Evolutionary conservation across 805 yeast species (phyloP).

Genomic region (Torulaspora indica): DNA sequence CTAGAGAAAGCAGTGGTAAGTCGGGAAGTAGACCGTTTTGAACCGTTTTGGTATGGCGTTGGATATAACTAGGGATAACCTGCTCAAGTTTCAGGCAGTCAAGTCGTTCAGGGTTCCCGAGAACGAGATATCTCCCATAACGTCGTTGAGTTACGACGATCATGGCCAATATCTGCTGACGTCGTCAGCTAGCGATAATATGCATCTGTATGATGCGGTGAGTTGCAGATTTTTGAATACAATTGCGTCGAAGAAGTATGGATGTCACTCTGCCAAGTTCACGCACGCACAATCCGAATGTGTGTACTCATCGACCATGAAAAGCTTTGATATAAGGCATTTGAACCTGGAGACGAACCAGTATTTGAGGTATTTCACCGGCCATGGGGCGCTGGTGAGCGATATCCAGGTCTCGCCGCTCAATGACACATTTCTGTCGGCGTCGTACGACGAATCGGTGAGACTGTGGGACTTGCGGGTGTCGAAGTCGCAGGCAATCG

Average conservation of each 20-base stretch:
- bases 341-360: slow-evolving; percentile 72
- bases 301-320: slow-evolving; percentile 78
- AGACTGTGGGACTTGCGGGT: slow-evolving; percentile 83
- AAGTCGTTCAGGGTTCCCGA: slow-evolving; percentile 51
- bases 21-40: too few relatives aligned
- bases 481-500: slow-evolving; percentile 57
- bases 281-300: slow-evolving; percentile 70
- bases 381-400: slow-evolving; percentile 75
- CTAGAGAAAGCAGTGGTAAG: background rate
- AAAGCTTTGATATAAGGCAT: slow-evolving; percentile 70
- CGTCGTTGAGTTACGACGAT: slow-evolving; percentile 75
- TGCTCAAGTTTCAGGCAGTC: slow-evolving; percentile 37
- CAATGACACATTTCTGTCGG: slow-evolving; percentile 57
- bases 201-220: slow-evolving; percentile 76
- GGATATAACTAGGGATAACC: slow-evolving; percentile 28
- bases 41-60: slow-evolving; percentile 19
- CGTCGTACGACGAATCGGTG: slow-evolving; percentile 73
- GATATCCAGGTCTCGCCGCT: slow-evolving; percentile 69
- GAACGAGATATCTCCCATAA: slow-evolving; percentile 49
- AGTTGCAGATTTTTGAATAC: slow-evolving; percentile 65
- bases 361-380: slow-evolving; percentile 79
- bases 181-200: slow-evolving; percentile 73
- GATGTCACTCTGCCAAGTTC: slow-evolving; percentile 81
- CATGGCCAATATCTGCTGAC: slow-evolving; percentile 73
- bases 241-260: slow-evolving; percentile 82